Percentiles rank a stretch among this genome's conserved stretches.
Evolutionary conservation across 148 eudicot genomes (phyloP).

Genomic region (Chenopodium berlandieri): DNA sequence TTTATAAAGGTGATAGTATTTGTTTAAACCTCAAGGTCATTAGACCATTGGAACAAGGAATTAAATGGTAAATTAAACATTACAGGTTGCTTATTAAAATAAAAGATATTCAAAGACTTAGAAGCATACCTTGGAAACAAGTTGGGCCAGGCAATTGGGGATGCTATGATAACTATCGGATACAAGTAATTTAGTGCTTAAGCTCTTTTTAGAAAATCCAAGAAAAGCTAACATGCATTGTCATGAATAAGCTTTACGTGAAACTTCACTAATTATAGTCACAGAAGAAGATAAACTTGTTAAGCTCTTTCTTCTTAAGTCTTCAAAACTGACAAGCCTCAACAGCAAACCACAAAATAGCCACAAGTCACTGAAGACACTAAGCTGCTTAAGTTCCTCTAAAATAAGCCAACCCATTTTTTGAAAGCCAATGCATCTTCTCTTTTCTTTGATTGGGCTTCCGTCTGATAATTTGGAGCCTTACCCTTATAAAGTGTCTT

Average conservation of each 20-base stretch:
- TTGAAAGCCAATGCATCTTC: conserved; percentile 80
- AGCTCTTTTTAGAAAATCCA: neutral
- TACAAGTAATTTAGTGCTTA: too few relatives aligned
- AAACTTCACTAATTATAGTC: conserved; percentile 5
- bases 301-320: neutral
- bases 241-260: neutral
- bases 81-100: neutral
- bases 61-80: neutral
- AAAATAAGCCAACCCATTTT: conserved; percentile 76
- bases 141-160: too few relatives aligned
- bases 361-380: neutral
- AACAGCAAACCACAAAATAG: neutral
- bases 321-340: neutral
- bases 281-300: neutral
- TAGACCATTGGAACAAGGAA: neutral
- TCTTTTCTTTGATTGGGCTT: conserved; percentile 62
- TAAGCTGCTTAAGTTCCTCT: conserved; percentile 16
- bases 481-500: conserved; percentile 80
- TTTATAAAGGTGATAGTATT: neutral
- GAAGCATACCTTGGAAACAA: conserved; percentile 10
- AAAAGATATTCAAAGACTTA: neutral
- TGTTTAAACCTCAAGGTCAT: neutral
- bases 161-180: neutral
- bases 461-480: conserved; percentile 68
- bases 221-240: neutral